Evolutionary conservation across 2,329 filamentous ascomycete species (phyloP).

Genomic region (Aspergillus fijiensis): DNA sequence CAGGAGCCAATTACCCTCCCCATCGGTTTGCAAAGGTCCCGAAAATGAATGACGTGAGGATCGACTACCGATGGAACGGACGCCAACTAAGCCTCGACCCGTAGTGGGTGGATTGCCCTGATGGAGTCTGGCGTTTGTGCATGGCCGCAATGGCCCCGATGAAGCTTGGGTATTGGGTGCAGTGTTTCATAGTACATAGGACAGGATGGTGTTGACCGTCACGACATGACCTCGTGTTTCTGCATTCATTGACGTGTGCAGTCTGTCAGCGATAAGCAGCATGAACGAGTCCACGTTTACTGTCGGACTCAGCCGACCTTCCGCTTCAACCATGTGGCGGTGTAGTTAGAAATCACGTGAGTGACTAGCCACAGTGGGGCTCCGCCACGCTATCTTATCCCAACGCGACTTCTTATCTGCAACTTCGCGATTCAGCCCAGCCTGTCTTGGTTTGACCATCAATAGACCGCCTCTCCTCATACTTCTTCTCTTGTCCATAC

Average conservation of each 20-base stretch:
- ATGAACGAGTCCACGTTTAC: not conserved
- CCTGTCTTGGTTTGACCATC: not conserved
- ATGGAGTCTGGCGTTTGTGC: not conserved
- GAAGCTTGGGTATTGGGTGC: not conserved
- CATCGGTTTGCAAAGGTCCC: not conserved
- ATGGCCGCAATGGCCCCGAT: not conserved
- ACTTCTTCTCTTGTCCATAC: not conserved
- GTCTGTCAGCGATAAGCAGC: not conserved
- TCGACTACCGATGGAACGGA: conserved; percentile 1
- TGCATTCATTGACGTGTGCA: not conserved
- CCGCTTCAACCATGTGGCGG: not conserved
- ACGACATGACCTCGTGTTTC: not conserved
- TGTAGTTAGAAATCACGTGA: not conserved
- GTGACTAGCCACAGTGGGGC: not conserved
- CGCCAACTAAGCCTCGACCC: conserved; percentile 8
- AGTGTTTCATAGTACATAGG: not conserved
- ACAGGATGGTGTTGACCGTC: not conserved
- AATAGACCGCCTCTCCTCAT: not conserved
- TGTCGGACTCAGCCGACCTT: not conserved
- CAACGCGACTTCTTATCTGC: conserved; percentile 7
- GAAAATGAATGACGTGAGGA: conserved; percentile 8
- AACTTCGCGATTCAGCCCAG: conserved; percentile 5
- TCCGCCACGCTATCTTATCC: conserved; percentile 7
- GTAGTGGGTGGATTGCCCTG: not conserved
- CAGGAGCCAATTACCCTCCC: not conserved